Evolutionary conservation across 352 stramenopile genomes (phyloP).

Genomic region (Achlya hypogyna): DNA sequence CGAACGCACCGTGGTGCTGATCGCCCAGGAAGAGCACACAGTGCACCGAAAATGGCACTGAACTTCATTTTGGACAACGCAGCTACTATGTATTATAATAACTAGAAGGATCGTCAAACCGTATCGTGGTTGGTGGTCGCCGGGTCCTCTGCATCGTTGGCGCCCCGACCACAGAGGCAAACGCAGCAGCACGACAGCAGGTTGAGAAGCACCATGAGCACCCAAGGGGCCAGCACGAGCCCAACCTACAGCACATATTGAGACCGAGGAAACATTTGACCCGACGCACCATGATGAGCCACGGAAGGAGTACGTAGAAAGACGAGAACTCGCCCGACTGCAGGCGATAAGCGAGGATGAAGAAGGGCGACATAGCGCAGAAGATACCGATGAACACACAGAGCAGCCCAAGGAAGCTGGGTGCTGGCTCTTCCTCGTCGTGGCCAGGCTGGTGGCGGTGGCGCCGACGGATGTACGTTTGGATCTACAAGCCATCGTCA

Average conservation of each 20-base stretch:
- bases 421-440: conserved; percentile 34
- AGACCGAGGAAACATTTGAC: not conserved
- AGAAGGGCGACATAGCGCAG: conserved; percentile 60
- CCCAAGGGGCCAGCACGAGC: conserved; percentile 10
- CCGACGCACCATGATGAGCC: conserved; percentile 70
- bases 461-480: conserved; percentile 1
- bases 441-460: conserved; percentile 27
- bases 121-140: not conserved
- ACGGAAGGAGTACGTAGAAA: conserved; percentile 73
- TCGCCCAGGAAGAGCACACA: not conserved
- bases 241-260: conserved; percentile 6
- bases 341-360: conserved; percentile 69
- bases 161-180: not conserved
- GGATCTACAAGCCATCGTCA: not conserved
- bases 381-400: conserved; percentile 23
- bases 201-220: conserved; percentile 13
- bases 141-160: not conserved
- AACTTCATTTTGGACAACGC: conserved; percentile 2
- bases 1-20: too few relatives aligned
- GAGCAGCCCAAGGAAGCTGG: conserved; percentile 33
- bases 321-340: conserved; percentile 59
- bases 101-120: not conserved
- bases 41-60: conserved; percentile 1
- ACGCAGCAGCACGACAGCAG: not conserved
- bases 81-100: not conserved